Evolutionary conservation across 2,329 filamentous ascomycete genomes (phyloP), one percentile per base, ranked within the genome.

Genomic region (Ophiostoma angusticollis): DNA sequence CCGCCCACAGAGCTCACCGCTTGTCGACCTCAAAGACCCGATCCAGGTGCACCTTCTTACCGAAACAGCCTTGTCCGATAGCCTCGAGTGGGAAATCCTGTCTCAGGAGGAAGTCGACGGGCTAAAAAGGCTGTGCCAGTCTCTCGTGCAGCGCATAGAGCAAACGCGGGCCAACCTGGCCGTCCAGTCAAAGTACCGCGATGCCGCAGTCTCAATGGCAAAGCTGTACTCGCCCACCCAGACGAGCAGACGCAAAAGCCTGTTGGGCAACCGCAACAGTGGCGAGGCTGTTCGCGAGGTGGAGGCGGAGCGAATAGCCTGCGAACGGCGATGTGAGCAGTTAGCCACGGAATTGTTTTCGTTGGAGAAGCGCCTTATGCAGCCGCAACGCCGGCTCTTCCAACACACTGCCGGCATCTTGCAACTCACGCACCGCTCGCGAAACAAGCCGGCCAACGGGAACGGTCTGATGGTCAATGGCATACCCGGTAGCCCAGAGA

Each of bases 371-470:
- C 67, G 81, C 48, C 64, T 80, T 43, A 78, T 85, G 62, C 72
- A 80, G 42, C 72, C 84, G 8, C 83, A 93, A 52, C 74, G 73
- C 50, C 74, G 77, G 45, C 63, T 98, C 31, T 64, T 96, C 36
- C 78, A 89, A 56, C 91, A 98, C 56, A 96, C 89, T 0, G 87
- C 91, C 12, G 89, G 84, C 31, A 84, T 98, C 28, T 64, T 98
- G 39, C 86, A 94, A 54, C 72, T 93, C 58, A 93, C 87, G 8
- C 87, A 96, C 59, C 81, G 80, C n/a, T 66, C 68, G 42, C 39
- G 39, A 22, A 37, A 45, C 22, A 42, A 43, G 52, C 48, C 63
- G 63, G 39, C 28, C 7, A 17, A 19, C 13, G 51, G 59, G 2
- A 58, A 57, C 24, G 55, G 57, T 1, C 59, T 62, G 32, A 52